A percentile compares a stretch with the other conserved stretches of the same genome.
Conservation (phyloP, 1,284 basidiomycete species). For the Leucoagaricus sp. region DNA sequence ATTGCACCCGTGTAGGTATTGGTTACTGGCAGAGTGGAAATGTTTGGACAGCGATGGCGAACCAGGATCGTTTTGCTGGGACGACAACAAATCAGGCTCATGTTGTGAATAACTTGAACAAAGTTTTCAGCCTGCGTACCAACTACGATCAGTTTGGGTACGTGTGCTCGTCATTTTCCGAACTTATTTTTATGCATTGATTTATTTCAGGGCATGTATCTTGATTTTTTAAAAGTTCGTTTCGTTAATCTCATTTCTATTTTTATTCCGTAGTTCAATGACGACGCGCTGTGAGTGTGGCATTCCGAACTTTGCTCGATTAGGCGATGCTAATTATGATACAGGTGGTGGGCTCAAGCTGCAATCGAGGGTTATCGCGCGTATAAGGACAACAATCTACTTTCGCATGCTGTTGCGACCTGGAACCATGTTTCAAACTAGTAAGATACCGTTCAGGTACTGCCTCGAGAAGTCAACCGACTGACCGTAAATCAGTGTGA, state of each 20-base stretch:
- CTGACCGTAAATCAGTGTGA: constrained; percentile 29
- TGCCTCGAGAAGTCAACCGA: not conserved
- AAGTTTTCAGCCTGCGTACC: constrained; percentile 35
- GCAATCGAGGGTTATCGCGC: constrained; percentile 48
- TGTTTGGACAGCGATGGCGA: constrained; percentile 46
- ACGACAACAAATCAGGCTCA: constrained; percentile 35
- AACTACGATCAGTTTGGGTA: constrained; percentile 45
- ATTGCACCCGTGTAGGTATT: constrained; percentile 33
- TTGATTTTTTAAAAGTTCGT: not conserved
- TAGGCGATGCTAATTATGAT: not conserved
- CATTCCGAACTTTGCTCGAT: not conserved
- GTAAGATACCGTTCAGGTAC: constrained; percentile 31
- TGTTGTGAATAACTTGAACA: constrained; percentile 43
- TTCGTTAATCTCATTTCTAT: constrained; percentile 11
- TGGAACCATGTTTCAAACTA: constrained; percentile 49
- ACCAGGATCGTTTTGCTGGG: constrained; percentile 40
- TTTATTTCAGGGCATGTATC: constrained; percentile 21
- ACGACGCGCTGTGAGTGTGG: constrained; percentile 43
- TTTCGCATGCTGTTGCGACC: constrained; percentile 45
- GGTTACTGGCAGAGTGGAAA: constrained; percentile 54
- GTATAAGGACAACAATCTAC: constrained; percentile 41
- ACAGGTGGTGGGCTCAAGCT: constrained; percentile 54
- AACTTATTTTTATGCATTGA: no score
- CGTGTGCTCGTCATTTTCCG: not conserved
- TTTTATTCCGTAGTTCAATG: constrained; percentile 37